phyloP scores from a whole-genome alignment of 2,329 filamentous ascomycete species.

The Cladophialophora chaetospira region DNA sequence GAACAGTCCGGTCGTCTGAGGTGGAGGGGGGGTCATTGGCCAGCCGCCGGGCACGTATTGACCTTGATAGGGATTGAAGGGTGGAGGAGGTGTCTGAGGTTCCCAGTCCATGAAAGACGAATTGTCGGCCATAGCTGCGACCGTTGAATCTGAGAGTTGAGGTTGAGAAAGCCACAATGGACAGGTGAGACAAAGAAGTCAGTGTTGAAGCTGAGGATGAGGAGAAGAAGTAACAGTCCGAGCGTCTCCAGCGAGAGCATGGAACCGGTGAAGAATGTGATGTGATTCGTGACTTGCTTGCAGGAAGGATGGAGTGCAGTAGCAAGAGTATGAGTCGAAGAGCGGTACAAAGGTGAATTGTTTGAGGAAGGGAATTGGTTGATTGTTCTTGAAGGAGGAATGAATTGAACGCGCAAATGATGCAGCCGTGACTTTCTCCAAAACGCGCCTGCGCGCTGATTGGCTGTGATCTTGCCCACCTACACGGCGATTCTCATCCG shows the following conservation, averaged over 20 bases:
- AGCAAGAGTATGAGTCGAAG: neutral
- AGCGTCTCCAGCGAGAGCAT: neutral
- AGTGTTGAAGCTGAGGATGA: neutral
- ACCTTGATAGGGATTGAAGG: constrained; percentile 21
- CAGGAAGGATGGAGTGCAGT: neutral
- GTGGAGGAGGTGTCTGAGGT: constrained; percentile 23
- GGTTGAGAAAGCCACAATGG: constrained; percentile 1
- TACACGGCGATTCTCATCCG: constrained; percentile 4
- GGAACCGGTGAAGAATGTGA: neutral
- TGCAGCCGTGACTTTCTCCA: constrained; percentile 6
- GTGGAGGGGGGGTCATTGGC: constrained; percentile 14
- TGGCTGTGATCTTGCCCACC: constrained; percentile 1
- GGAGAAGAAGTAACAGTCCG: neutral
- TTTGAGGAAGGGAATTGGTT: neutral
- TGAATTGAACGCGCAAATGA: constrained; percentile 7
- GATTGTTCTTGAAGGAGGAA: neutral
- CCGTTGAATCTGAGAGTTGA: neutral
- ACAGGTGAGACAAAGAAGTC: neutral
- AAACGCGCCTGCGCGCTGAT: constrained; percentile 4
- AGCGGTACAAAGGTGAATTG: neutral
- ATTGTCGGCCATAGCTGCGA: constrained; percentile 29
- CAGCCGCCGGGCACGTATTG: constrained; percentile 29
- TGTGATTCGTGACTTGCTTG: too few species aligned
- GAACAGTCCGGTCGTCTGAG: constrained; percentile 17
- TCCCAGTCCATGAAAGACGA: constrained; percentile 30